Evolutionary conservation across 2,329 filamentous ascomycete species (phyloP), one percentile per base, ranked within the genome.

Genomic region (Drechslerella coelobrocha): DNA sequence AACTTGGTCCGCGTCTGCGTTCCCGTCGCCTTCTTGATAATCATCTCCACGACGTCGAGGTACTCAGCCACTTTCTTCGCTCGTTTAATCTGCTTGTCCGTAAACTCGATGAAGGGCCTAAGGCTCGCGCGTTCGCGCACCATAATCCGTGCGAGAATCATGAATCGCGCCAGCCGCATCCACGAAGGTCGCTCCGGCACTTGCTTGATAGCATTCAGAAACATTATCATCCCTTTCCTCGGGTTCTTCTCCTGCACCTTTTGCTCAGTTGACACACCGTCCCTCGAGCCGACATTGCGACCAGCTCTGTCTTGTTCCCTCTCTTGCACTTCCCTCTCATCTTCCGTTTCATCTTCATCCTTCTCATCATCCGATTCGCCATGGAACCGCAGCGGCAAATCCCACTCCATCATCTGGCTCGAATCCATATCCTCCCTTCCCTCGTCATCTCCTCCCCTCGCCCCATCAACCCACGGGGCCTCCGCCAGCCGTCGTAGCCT

Each of bases 81-180:
- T 23, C 34, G 27, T 9, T 47, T 45, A 10, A 69, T 27, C 19
- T 61, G 51, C 14, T 26, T 14, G 8, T 57, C 43, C n/a, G 63
- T 61, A 17, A 61, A 56, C 41, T 26, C 4, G 12, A 61, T 26
- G 23, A 54, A 8, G 2, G 43, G 34, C 9, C 29, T n/a, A 17
- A 68, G 23, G 0, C 24, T 1, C n/a, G 34, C 31, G 9, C 50
- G 27, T 2, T 56, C 52, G 6, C 39, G 31, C 5, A 31, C 59
- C n/a, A 69, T 57, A 10, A 61, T 19, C 6, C 41, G 41, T 1
- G 29, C 37, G 9, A 69, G 19, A 21, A 52, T 45, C 2, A 57
- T 24, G 41, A 47, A 61, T 17, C 57, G 41, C 26, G 47, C 31
- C 1, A 61, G 31, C 19, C 26, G 2, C 56, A 29, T 37, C 52